phyloP scores from a whole-genome alignment of 306 rosid species.

The Dicorynia guianensis region DNA sequence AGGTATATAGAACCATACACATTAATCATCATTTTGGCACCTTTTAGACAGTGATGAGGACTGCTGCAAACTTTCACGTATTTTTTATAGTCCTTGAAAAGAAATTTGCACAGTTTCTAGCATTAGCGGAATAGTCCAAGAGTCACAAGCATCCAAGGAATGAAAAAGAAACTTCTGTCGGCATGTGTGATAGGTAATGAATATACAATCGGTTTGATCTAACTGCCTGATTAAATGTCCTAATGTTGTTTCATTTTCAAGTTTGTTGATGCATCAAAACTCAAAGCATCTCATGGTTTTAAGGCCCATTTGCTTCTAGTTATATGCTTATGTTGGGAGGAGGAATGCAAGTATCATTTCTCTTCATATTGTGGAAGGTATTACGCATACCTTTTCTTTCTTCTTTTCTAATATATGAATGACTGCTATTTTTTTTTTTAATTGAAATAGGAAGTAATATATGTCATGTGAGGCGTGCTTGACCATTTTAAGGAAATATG shows the following conservation, averaged over 20 bases:
- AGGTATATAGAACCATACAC: not conserved
- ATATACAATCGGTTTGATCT: not conserved
- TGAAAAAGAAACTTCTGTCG: not conserved
- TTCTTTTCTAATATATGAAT: too few relatives aligned
- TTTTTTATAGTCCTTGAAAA: not conserved
- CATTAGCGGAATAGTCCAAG: not conserved
- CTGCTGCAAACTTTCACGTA: not conserved
- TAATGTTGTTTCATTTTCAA: not conserved
- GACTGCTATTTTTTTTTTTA: too few relatives aligned
- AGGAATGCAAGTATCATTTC: too few relatives aligned
- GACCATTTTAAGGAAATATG: too few relatives aligned
- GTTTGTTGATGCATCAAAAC: too few relatives aligned
- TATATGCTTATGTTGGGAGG: too few relatives aligned
- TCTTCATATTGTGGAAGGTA: too few relatives aligned
- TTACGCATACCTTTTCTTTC: too few relatives aligned
- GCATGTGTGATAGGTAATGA: not conserved
- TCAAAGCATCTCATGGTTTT: not conserved
- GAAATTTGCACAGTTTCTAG: not conserved
- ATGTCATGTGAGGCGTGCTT: too few relatives aligned
- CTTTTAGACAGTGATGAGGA: not conserved
- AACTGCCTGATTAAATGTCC: not conserved
- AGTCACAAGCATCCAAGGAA: conserved; percentile 9
- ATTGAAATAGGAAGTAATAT: too few relatives aligned
- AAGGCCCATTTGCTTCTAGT: not conserved
- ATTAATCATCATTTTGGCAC: not conserved